Evolutionary conservation across 2,329 filamentous ascomycete species (phyloP), one percentile per base, ranked within the genome.

Genomic region (Alternaria atra): DNA sequence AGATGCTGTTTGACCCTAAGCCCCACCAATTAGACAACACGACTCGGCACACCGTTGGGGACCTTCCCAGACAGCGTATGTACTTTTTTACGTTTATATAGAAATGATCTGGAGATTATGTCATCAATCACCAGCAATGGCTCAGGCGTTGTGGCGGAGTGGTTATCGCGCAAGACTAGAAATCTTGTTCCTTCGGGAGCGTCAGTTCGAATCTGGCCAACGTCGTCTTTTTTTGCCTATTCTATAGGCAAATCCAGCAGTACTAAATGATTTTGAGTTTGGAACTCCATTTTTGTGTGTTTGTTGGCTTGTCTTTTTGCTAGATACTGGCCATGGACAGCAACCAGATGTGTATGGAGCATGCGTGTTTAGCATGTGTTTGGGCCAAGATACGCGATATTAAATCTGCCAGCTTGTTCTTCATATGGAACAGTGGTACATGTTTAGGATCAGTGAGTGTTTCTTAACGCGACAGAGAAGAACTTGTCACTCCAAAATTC

Each of bases 101-200:
- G 20, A 20, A 20, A 20, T 2, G 20, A 20, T 20, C 2, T 20
- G 20, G 27, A 10, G 20, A 25, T 42, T 42, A 42, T 42, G 39
- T 42, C 46, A 50, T 50, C 46, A 50, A 35, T 20, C 46, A 50
- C 8, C 34, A 48, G 7, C 8, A 37, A 23, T 9, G 23, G 2
- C 2, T 4, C 12, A 4, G 46, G 46, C 46, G 46, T 50, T 50
- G 46, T 50, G 46, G 46, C 51, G 37, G 57, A 60, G 57, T 60
- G 57, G 57, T 60, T 60, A 60, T 60, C 57, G 57, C 57, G 57
- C 57, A 60, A 60, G 57, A 60, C 57, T 60, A 60, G 57, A 60
- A 60, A 60, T 60, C 57, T 60, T 60, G 57, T 60, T 60, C 57
- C 57, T 60, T 60, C 57, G 57, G 57, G 57, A 60, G 57, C 57